phyloP scores from a whole-genome alignment of 768 basidiomycete species.

The Tremella fuciformis region DNA sequence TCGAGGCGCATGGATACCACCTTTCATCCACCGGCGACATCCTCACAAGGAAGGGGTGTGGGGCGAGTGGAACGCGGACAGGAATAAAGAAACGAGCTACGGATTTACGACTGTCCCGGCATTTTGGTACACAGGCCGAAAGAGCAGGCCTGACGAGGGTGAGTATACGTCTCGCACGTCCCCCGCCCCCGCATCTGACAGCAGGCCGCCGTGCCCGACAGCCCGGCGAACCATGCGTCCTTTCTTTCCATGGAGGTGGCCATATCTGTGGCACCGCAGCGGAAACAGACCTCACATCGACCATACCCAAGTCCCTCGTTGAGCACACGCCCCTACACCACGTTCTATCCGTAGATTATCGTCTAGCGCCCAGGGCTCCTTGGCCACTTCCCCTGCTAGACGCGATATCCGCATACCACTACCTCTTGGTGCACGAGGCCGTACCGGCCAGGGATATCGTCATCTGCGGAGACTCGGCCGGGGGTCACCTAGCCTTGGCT shows the following conservation, averaged over 20 bases:
- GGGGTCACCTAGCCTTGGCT: constrained; percentile 80
- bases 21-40: constrained; percentile 27
- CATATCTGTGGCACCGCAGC: constrained; percentile 45
- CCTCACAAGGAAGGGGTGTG: constrained; percentile 10
- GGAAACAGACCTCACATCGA: constrained; percentile 40
- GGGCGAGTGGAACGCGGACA: constrained; percentile 32
- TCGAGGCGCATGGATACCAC: constrained; percentile 29
- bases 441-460: constrained; percentile 82
- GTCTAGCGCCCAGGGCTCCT: constrained; percentile 86
- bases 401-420: constrained; percentile 77
- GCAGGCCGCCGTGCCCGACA: constrained; percentile 5
- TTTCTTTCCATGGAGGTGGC: constrained; percentile 46
- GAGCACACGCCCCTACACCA: constrained; percentile 39
- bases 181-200: constrained; percentile 2
- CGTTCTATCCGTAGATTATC: constrained; percentile 67
- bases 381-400: constrained; percentile 89
- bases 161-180: not conserved
- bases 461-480: constrained; percentile 80
- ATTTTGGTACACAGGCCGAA: constrained; percentile 44
- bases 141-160: constrained; percentile 25
- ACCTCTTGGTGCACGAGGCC: constrained; percentile 70
- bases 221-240: constrained; percentile 32
- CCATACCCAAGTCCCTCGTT: constrained; percentile 35
- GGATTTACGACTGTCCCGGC: constrained; percentile 33
- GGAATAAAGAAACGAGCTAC: constrained; percentile 10